Base-by-base conservation (phyloP, 176 grass and related monocot species). In the Eleusine indica region DNA sequence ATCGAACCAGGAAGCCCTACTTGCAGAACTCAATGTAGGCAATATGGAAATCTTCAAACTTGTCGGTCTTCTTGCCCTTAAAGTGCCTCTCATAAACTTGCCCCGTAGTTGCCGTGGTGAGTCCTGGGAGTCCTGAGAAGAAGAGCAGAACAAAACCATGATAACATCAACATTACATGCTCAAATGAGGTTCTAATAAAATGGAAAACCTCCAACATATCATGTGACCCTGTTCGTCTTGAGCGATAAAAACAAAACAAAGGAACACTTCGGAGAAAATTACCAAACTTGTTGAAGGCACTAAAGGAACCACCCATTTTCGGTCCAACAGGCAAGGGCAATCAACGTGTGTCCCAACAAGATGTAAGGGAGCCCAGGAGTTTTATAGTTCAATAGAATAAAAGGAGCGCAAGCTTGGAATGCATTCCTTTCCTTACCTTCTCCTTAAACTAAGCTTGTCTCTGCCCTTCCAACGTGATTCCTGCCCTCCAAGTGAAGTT, bases 11-110 rank as follows among this genome's bases (percentile, higher is more conserved):
- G 37, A 46, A 44, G n/a, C 75, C 76, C 70, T 82, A 93, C 95
- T 84, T 93, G 95, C 92, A 97, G 86, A 94, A 66, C 9, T 91
- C 68, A 7, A 97, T 62, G 32, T 86, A 94, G 41, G 70, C 70
- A 71, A 22, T 6, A 73, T 94, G 88, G 77, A 97, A 97, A 0
- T 83, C 6, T 11, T 49, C 0, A 22, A 89, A 91, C 0, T 1
- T 0, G 4, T 1, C 7, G 1, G 84, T 90, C 0, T 60, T 0
- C 75, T 37, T 66, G 0, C 62, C 0, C 40, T 62, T 70, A 35
- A 97, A 97, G 87, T 78, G 77, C 3, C 7, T 84, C 1, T 86
- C 71, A 52, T 90, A 94, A 25, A 93, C 52, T 68, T 94, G 80
- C 68, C 77, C 82, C 17, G 84, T 74, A 6, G 80, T 22, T 42